Evolutionary conservation across 2,329 filamentous ascomycete genomes (phyloP), one percentile per base, ranked within the genome.

Genomic region (Trematosphaeria pertusa): DNA sequence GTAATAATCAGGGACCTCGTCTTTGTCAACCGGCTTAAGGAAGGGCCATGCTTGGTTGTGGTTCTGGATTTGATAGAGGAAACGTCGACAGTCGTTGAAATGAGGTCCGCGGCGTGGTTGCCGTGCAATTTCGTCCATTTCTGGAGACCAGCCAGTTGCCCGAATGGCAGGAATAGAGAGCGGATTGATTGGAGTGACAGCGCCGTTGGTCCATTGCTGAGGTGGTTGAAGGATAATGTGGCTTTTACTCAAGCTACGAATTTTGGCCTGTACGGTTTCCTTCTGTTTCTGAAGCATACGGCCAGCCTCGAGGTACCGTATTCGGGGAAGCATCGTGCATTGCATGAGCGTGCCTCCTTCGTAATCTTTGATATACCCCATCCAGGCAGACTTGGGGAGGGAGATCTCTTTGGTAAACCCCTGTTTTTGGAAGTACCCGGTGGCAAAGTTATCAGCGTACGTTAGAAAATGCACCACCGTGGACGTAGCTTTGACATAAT

Each of bases 361-460:
- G 71, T 99, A 99, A 70, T 99, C 94, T 71, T 99, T 99, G 78
- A 99, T 99, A 64, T 97, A 99, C 2, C 94, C 94, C 93, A 97
- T 97, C 94, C 94, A 99, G 2, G 91, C 86, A 2, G 87, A 85
- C 62, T 87, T 88, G 48, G 93, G 89, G 1, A 99, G 83, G 0
- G 91, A 96, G 56, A 99, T 97, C 62, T 99, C 93, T 71, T 97
- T 97, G 1, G 94, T 97, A 67, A 99, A 99, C 0, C 94, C 94
- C 70, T 99, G 94, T 71, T 99, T 99, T 73, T 97, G 96, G 74
- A 99, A 99, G 72, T 97, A 99, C 7, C 94, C 94, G 57, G 96
- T 97, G 30, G 94, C 94, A 67, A 97, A 97, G 72, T 99, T 97
- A 72, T 99, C 94, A 55, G 94, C 94, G 66, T 97, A 99, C 1